Evolutionary conservation across 257 asterid genomes (phyloP).

Genomic region (Knoxia roxburghii): DNA sequence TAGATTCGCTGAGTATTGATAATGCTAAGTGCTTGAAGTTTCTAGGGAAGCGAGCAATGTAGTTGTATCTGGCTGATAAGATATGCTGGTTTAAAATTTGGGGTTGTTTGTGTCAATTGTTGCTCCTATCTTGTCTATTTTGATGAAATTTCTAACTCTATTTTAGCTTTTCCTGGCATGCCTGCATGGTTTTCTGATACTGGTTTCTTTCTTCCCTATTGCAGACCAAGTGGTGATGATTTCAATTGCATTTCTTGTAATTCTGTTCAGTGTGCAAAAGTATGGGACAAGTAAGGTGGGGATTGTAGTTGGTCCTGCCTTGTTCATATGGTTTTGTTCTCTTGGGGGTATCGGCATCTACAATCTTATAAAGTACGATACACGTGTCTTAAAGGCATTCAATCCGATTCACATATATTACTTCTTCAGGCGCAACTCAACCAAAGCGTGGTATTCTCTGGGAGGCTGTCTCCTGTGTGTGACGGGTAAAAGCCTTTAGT

Average conservation of each 20-base stretch:
- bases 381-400: constrained; percentile 70
- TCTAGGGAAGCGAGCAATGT: neutral
- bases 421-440: constrained; percentile 71
- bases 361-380: constrained; percentile 82
- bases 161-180: neutral
- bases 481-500: constrained; percentile 58
- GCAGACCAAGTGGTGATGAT: constrained; percentile 95
- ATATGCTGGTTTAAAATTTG: neutral
- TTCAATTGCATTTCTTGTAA: constrained; percentile 75
- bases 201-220: constrained; percentile 20
- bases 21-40: neutral
- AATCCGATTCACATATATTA: constrained; percentile 85
- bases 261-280: constrained; percentile 89
- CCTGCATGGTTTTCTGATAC: neutral
- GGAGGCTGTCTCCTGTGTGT: constrained; percentile 97
- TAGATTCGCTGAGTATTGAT: neutral
- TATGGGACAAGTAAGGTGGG: constrained; percentile 98
- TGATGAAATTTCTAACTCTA: neutral
- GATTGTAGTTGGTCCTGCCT: constrained; percentile 92
- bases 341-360: constrained; percentile 90
- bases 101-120: neutral
- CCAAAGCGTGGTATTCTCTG: constrained; percentile 89
- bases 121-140: neutral
- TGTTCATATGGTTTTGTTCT: constrained; percentile 95
- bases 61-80: neutral